Conservation (phyloP, 176 grass and related monocot species). For the Lolium rigidum region DNA sequence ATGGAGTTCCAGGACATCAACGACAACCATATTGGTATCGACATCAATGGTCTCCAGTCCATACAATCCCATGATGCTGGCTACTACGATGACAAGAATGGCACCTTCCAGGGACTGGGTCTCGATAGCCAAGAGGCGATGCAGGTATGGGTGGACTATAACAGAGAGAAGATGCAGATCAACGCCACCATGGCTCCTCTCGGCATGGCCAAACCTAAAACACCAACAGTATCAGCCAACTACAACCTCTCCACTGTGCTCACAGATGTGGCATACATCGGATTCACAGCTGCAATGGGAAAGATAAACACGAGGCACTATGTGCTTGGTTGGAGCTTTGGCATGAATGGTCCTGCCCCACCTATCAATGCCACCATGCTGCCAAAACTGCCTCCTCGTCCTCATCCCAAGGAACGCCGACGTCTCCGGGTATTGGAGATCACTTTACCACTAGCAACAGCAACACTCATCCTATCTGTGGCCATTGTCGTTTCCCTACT, state of each 20-base stretch:
- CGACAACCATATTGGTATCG: constrained; percentile 8
- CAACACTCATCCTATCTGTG: not conserved
- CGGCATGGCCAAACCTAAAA: constrained; percentile 5
- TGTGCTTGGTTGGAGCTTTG: constrained; percentile 39
- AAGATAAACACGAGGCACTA: constrained; percentile 29
- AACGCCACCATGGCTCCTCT: constrained; percentile 37
- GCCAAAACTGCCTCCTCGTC: constrained; percentile 21
- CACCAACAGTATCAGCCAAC: constrained; percentile 7
- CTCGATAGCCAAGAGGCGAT: constrained; percentile 36
- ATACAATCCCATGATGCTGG: constrained; percentile 1
- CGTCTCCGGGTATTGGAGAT: constrained; percentile 14
- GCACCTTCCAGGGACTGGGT: constrained; percentile 13
- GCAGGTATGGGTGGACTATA: constrained; percentile 52
- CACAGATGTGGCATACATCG: constrained; percentile 16
- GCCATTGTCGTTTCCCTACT: not conserved
- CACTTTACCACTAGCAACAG: not conserved
- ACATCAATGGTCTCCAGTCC: constrained; percentile 41
- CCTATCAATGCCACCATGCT: constrained; percentile 31
- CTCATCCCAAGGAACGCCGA: not conserved
- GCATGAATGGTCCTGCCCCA: constrained; percentile 7
- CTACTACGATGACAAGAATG: constrained; percentile 30
- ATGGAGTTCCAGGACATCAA: constrained; percentile 9
- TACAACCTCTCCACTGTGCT: constrained; percentile 41
- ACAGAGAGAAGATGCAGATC: constrained; percentile 14
- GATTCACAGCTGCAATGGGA: constrained; percentile 46